Evolutionary conservation across 2,329 filamentous ascomycete species (phyloP), one percentile per base, ranked within the genome.

Genomic region (Clathrospora elynae): DNA sequence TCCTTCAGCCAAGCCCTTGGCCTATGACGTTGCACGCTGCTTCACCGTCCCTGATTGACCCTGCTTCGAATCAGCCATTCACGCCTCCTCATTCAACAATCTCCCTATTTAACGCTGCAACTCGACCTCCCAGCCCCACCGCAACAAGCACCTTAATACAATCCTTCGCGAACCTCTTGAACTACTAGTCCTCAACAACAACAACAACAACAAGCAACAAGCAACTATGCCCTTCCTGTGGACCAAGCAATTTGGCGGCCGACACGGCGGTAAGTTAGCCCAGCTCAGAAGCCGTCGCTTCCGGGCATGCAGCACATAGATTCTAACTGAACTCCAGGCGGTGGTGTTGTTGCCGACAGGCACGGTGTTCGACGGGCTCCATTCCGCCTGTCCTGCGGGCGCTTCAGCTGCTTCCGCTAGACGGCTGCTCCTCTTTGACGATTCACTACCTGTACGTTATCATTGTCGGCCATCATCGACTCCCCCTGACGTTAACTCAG

Each of bases 321-420:
- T 48, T 32, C 59, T 67, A 44, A 68, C 44, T 41, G 23, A 8
- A 14, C 2, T 24, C 14, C 18, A 74, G 77, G 76, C 38, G 78
- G 75, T 23, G 77, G 75, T 47, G 61, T 81, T 36, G 68, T 75
- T 8, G 76, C 76, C 45, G 76, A 80, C 66, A 74, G 74, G 54
- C 72, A 80, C 55, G 79, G 79, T 36, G 67, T 75, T 1, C 72
- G 73, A 25, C 70, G 75, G 37, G 76, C 77, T 17, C 75, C 78
- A 5, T 80, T 78, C 61, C 69, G 77, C 25, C 71, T 80, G 58
- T 73, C 72, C 22, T 66, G 72, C 49, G 76, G 78, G 30, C 71
- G 72, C 28, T 74, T 80, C 57, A 78, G 72, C 62, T 82, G 78
- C 64, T 81, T 79, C 67, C 70, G 73, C 45, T 79, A 61, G 67